Percentiles rank a stretch among this genome's conserved stretches.
Conservation (phyloP, 2,329 filamentous ascomycete species). For the Claviceps arundinis region DNA sequence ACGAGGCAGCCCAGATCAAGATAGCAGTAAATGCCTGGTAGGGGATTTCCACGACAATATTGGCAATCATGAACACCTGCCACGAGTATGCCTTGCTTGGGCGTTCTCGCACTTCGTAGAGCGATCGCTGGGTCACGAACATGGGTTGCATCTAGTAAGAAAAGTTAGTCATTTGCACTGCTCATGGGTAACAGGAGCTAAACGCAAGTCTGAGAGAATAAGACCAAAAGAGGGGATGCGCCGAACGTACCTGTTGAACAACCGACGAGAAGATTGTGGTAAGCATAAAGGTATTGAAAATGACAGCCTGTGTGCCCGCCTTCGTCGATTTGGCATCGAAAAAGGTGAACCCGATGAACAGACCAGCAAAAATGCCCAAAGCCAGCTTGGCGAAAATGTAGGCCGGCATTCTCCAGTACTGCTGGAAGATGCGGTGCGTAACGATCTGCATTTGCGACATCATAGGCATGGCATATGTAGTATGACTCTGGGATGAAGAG, state of each 20-base stretch:
- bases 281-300: slow-evolving; percentile 66
- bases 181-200: not conserved
- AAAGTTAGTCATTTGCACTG: not conserved
- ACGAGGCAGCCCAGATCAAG: slow-evolving; percentile 52
- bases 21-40: slow-evolving; percentile 54
- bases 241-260: slow-evolving; percentile 39
- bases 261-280: slow-evolving; percentile 60
- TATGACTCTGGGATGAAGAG: slow-evolving; percentile 19
- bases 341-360: slow-evolving; percentile 70
- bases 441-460: slow-evolving; percentile 50
- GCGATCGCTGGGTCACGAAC: slow-evolving; percentile 57
- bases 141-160: slow-evolving; percentile 43
- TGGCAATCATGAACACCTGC: slow-evolving; percentile 58
- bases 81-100: slow-evolving; percentile 65
- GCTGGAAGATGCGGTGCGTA: slow-evolving; percentile 57
- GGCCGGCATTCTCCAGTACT: slow-evolving; percentile 69
- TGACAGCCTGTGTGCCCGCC: slow-evolving; percentile 60
- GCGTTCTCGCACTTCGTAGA: slow-evolving; percentile 68
- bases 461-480: slow-evolving; percentile 72
- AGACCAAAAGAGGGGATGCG: no score
- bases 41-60: slow-evolving; percentile 59
- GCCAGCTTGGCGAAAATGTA: slow-evolving; percentile 65
- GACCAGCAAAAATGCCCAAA: slow-evolving; percentile 43
- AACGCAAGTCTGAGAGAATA: not conserved
- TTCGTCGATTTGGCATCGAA: slow-evolving; percentile 39